Conservation (phyloP, 148 eudicot genomes). For the Chenopodium formosanum region DNA sequence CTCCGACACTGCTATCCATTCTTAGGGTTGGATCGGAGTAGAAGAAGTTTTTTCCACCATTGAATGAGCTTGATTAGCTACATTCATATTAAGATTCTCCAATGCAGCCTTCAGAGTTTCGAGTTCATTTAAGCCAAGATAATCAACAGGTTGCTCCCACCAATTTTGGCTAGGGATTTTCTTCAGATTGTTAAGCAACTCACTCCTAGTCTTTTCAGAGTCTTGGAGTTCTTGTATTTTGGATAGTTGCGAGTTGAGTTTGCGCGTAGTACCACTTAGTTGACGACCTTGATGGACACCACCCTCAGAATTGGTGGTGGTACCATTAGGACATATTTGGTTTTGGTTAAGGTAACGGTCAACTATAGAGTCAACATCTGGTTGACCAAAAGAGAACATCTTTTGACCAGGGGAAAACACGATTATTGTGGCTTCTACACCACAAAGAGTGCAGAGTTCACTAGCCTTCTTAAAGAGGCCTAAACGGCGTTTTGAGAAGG, state of each 20-base stretch:
- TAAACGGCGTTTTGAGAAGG: conserved; percentile 59
- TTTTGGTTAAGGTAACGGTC: conserved; percentile 37
- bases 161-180: conserved; percentile 37
- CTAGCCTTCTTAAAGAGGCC: conserved; percentile 62
- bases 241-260: conserved; percentile 43
- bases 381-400: conserved; percentile 51
- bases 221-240: conserved; percentile 39
- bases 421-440: conserved; percentile 41
- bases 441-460: conserved; percentile 55
- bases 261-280: conserved; percentile 18
- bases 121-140: conserved; percentile 44
- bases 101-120: conserved; percentile 42
- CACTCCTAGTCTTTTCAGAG: conserved; percentile 34
- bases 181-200: conserved; percentile 27
- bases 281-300: conserved; percentile 13
- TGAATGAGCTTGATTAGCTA: conserved; percentile 27
- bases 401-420: conserved; percentile 17
- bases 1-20: too few species aligned
- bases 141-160: conserved; percentile 55
- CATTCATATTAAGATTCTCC: conserved; percentile 50
- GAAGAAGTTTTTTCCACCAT: conserved; percentile 19
- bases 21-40: too few species aligned
- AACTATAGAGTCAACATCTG: conserved; percentile 40
- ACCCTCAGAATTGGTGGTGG: neutral
- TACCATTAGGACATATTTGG: neutral